phyloP scores from a whole-genome alignment of 2,329 filamentous ascomycete species.

The Fusarium sp. region DNA sequence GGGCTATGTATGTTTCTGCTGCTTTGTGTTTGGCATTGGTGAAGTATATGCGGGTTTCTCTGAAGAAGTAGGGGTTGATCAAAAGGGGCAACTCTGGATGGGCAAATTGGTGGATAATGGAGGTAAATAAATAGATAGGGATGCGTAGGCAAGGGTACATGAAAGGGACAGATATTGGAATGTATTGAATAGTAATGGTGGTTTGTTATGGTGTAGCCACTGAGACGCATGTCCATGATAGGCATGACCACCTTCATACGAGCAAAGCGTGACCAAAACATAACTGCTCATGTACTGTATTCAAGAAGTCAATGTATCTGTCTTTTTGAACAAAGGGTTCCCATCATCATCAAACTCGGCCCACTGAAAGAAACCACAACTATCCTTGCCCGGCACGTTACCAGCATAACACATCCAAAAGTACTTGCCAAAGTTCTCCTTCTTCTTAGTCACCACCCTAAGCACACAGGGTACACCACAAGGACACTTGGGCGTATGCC shows the following conservation, averaged over 20 bases:
- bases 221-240: not conserved
- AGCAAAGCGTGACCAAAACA: not conserved
- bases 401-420: constrained; percentile 94
- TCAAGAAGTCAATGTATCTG: not conserved
- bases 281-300: not conserved
- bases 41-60: not conserved
- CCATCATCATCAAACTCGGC: constrained; percentile 87
- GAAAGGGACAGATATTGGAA: not conserved
- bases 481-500: constrained; percentile 76
- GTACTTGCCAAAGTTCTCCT: constrained; percentile 78
- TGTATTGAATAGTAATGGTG: not conserved
- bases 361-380: constrained; percentile 84
- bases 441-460: constrained; percentile 80
- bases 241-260: not conserved
- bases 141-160: not conserved
- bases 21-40: not conserved
- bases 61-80: not conserved
- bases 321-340: constrained; percentile 60
- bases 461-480: constrained; percentile 75
- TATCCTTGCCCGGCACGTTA: constrained; percentile 71
- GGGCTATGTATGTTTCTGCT: not conserved
- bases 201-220: not conserved
- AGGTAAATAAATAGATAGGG: not conserved
- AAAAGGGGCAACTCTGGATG: not conserved
- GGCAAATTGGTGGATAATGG: not conserved